These are phyloP conservation scores for Thielaviopsis punctulata DNA, from an alignment of 2,329 filamentous ascomycete genomes.

Conservation along the genomic window DNA sequence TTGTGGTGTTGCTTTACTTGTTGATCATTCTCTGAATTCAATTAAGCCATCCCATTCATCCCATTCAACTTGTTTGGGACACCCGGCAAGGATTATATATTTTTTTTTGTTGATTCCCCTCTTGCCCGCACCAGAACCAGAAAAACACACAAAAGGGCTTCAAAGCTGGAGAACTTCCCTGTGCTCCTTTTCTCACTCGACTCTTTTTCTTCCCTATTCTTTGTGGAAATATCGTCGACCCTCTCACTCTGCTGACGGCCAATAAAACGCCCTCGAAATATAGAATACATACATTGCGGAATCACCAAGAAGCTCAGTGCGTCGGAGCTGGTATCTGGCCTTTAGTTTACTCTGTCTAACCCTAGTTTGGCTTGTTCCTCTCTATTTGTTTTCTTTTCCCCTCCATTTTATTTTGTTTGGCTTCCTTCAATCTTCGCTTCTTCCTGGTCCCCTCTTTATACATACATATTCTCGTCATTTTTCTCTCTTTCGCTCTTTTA, in stretches of 20 bases:
- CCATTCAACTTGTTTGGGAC: background rate
- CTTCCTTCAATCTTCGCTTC: background rate
- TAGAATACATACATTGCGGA: background rate
- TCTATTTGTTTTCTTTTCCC: background rate
- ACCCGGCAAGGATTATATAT: too few species aligned
- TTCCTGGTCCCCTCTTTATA: background rate
- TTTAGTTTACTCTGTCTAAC: background rate
- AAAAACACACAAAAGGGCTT: too few species aligned
- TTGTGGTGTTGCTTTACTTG: background rate
- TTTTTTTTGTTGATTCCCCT: background rate
- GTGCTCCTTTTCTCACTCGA: background rate
- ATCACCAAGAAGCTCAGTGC: background rate
- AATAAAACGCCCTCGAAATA: background rate
- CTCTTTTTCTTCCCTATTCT: background rate
- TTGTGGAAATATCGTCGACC: background rate
- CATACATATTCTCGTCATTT: background rate
- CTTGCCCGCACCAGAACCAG: background rate
- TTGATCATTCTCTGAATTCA: background rate
- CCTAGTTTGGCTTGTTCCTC: background rate
- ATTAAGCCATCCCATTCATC: background rate
- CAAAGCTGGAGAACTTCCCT: background rate
- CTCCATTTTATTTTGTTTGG: background rate
- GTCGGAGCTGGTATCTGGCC: slow-evolving; percentile 7
- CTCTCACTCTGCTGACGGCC: background rate
- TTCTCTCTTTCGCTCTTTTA: background rate